Conservation (phyloP, 208 protist species). For the Acanthamoeba sp. region DNA sequence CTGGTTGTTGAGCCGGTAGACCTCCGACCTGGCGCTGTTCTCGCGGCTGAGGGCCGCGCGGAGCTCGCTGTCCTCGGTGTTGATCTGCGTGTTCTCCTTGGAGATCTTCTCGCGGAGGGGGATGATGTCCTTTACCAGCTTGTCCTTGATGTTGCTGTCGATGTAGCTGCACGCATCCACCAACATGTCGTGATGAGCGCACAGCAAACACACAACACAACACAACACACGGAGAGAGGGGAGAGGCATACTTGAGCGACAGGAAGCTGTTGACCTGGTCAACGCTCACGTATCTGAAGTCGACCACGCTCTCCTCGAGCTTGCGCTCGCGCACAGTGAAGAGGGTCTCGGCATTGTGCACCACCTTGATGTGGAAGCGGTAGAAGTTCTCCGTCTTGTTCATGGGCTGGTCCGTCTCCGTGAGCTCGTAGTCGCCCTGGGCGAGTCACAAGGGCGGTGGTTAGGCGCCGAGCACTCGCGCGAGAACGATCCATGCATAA, state of each 20-base stretch:
- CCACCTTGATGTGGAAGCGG: conserved; percentile 23
- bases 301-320: background rate
- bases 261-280: background rate
- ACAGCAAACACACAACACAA: background rate
- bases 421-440: background rate
- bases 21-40: background rate
- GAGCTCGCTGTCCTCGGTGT: background rate
- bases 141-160: background rate
- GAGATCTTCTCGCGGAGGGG: background rate
- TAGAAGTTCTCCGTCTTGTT: conserved; percentile 47
- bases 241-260: background rate
- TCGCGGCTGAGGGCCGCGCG: background rate
- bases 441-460: too few relatives aligned
- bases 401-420: background rate
- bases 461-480: too few relatives aligned
- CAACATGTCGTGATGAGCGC: background rate
- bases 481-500: too few relatives aligned
- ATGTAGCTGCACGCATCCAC: background rate
- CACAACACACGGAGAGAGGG: background rate
- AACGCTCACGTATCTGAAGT: background rate
- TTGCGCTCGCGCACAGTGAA: conserved; percentile 5
- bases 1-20: conserved; percentile 12
- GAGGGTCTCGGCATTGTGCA: background rate
- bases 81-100: conserved; percentile 1
- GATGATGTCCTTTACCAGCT: conserved; percentile 5